A percentile compares a stretch with the other conserved stretches of the same genome.
These are phyloP conservation scores for Coemansia sp. DNA, from an alignment of 192 early-diverging fungal genomes.

Conservation along the genomic window DNA sequence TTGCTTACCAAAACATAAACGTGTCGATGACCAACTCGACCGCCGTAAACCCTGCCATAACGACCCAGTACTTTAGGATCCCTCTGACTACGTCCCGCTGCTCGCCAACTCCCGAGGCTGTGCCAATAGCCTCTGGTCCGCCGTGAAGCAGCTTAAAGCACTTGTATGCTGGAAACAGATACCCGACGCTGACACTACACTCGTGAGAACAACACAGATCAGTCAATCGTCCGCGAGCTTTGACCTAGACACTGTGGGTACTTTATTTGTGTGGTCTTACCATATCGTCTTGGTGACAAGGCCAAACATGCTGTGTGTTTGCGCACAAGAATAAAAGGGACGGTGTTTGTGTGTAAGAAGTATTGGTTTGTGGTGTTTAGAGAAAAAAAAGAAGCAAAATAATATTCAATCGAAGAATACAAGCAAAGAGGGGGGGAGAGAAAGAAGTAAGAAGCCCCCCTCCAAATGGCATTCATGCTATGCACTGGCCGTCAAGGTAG, in stretches of 20 bases:
- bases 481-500: conserved; percentile 1
- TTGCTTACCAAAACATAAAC: conserved; percentile 58
- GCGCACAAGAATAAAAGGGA: neutral
- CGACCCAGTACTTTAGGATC: conserved; percentile 57
- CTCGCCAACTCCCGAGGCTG: conserved; percentile 3
- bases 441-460: neutral
- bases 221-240: neutral
- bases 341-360: neutral
- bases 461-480: neutral
- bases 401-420: neutral
- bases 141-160: conserved; percentile 56
- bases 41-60: conserved; percentile 56
- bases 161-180: conserved; percentile 50
- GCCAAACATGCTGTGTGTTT: conserved; percentile 34
- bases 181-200: conserved; percentile 48
- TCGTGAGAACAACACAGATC: neutral
- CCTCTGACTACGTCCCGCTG: conserved; percentile 49
- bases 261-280: conserved; percentile 19
- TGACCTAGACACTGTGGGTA: neutral
- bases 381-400: neutral
- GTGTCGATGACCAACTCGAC: conserved; percentile 54
- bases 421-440: neutral
- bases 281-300: conserved; percentile 48
- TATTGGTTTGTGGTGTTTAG: neutral
- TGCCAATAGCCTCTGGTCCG: conserved; percentile 45